Conservation (phyloP, 2,329 filamentous ascomycete genomes). For the Tolypocladium endophyticum region DNA sequence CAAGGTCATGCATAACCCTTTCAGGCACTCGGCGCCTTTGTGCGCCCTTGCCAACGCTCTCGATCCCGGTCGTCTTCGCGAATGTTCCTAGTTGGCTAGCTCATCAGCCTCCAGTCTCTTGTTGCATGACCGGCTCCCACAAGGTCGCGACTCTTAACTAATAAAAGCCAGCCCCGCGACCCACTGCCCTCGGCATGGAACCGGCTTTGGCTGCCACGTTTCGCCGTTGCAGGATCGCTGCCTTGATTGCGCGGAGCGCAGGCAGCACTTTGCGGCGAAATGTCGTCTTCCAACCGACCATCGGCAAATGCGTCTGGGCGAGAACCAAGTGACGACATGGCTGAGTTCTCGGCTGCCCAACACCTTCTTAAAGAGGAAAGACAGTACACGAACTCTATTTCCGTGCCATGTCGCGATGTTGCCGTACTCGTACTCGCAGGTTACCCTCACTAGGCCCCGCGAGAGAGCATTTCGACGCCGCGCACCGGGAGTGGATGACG, state of each 20-base stretch:
- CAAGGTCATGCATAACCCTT: background rate
- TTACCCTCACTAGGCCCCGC: background rate
- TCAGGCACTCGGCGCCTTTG: background rate
- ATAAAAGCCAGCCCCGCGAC: background rate
- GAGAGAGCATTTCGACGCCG: background rate
- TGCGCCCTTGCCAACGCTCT: background rate
- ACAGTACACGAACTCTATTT: background rate
- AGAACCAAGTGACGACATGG: background rate
- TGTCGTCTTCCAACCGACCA: background rate
- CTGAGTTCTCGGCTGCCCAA: background rate
- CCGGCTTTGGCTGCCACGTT: background rate
- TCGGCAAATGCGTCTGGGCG: background rate
- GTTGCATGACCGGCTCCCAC: background rate
- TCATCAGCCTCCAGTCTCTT: background rate
- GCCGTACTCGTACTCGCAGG: too few species aligned
- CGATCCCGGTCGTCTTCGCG: background rate
- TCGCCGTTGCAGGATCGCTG: background rate
- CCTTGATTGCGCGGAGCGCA: background rate
- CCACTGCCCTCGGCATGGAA: background rate
- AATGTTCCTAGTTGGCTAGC: background rate
- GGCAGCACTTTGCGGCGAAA: background rate
- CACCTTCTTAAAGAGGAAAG: background rate
- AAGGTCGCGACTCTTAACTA: background rate
- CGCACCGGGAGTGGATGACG: background rate
- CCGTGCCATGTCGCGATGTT: background rate